Base-by-base conservation (phyloP, 2,329 filamentous ascomycete species). In the Westerdykella sp. region DNA sequence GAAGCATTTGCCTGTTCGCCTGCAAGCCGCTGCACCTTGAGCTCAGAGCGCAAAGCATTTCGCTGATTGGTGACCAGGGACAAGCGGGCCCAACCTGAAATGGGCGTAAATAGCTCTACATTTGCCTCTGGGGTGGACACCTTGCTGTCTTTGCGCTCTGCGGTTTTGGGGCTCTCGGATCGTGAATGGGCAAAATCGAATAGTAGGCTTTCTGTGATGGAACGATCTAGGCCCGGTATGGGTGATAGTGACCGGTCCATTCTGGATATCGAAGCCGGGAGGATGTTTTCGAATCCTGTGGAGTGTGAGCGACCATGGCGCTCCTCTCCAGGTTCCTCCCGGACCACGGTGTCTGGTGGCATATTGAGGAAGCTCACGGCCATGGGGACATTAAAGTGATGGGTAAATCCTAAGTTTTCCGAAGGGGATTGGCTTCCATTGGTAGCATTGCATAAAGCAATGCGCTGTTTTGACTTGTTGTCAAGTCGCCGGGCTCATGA, bases 31-130 rank as follows among this genome's bases (percentile, higher is more conserved):
- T 62, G 60, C 14, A 55, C 58, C 39, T 62, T 61, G 40, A 68
- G 56, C 45, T 65, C 54, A 4, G 56, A 48, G 21, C 58, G 59
- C 22, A 66, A 53, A 12, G 52, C 51, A 37, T 60, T 63, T 21
- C 64, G 60, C 39, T 66, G 62, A 37, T 51, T 57, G 48, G 67
- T 65, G 37, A 66, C 54, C 41, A 62, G 60, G 22, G 56, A 60
- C 13, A 67, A 47, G 46, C 66, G 62, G 16, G 63, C 62, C 62
- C 56, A 63, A 28, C 65, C 65, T n/a, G 62, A 56, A 37, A 66
- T 57, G 6, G 60, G 57, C 4, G 52, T 51, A 14, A 61, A 50
- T 11, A 44, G 46, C 18, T 57, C 55, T 25, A 59, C 55, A 28
- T 54, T 51, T 16, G 47, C 54, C 9, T 40, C 40, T 5, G 46